These are phyloP conservation scores for Boletellus sp. DNA, from an alignment of 768 basidiomycete genomes.

Conservation along the genomic window DNA sequence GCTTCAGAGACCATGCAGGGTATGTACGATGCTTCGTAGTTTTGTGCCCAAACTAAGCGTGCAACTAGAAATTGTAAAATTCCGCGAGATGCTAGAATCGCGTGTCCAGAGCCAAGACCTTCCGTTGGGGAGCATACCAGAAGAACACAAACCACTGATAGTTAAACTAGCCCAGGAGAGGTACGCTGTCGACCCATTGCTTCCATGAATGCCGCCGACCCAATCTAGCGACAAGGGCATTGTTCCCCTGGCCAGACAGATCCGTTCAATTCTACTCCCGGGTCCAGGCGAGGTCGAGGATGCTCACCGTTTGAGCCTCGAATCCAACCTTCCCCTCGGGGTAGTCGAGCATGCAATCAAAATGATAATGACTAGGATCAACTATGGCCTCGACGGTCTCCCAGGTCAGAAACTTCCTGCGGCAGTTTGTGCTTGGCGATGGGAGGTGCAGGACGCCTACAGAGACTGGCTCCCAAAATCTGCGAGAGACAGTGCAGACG, in stretches of 20 bases:
- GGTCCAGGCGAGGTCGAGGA: slow-evolving; percentile 54
- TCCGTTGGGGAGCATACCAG: slow-evolving; percentile 58
- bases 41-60: slow-evolving; percentile 1
- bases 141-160: slow-evolving; percentile 68
- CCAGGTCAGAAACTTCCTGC: slow-evolving; percentile 54
- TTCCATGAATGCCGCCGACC: slow-evolving; percentile 8
- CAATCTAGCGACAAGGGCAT: slow-evolving; percentile 67
- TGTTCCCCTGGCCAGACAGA: slow-evolving; percentile 57
- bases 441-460: slow-evolving; percentile 70
- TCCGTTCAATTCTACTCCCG: slow-evolving; percentile 68
- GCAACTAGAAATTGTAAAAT: slow-evolving; percentile 65
- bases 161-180: slow-evolving; percentile 86
- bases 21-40: slow-evolving; percentile 26
- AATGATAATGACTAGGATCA: slow-evolving; percentile 58
- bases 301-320: slow-evolving; percentile 30
- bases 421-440: slow-evolving; percentile 74
- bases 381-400: slow-evolving; percentile 70
- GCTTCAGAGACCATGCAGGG: slow-evolving; percentile 81
- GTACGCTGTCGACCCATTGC: slow-evolving; percentile 36
- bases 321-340: slow-evolving; percentile 39
- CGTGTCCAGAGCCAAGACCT: slow-evolving; percentile 44
- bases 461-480: slow-evolving; percentile 66
- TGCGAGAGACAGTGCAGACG: slow-evolving; percentile 57
- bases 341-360: slow-evolving; percentile 66
- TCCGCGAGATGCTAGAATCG: slow-evolving; percentile 67